Evolutionary conservation across 495 filamentous ascomycete genomes (phyloP).

Genomic region (Neurospora sp.): DNA sequence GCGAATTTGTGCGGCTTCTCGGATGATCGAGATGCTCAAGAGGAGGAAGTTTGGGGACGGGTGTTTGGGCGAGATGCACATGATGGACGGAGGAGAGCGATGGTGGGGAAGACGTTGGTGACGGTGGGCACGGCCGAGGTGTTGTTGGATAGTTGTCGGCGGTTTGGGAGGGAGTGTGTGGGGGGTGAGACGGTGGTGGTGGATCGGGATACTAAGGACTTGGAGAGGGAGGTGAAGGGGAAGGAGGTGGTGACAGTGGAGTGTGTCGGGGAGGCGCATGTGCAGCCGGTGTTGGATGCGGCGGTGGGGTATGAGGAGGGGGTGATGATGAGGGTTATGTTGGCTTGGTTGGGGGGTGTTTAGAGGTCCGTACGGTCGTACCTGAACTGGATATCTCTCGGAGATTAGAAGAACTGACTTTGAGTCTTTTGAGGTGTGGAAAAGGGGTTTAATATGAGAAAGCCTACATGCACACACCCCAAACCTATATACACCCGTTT

Average conservation of each 20-base stretch:
- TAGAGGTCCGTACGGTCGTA: not conserved
- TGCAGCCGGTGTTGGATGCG: conserved; percentile 10
- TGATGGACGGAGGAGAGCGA: not conserved
- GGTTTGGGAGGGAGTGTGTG: conserved; percentile 3
- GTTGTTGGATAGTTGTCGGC: conserved; percentile 10
- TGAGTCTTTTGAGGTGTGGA: too few relatives aligned
- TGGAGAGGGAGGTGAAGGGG: not conserved
- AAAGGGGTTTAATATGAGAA: too few relatives aligned
- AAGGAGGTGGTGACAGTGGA: conserved; percentile 6
- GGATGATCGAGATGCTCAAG: not conserved
- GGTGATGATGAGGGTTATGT: conserved; percentile 3
- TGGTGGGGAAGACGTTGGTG: conserved; percentile 10
- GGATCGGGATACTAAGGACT: not conserved
- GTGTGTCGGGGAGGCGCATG: conserved; percentile 13
- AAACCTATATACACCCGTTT: too few relatives aligned
- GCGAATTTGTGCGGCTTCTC: conserved; percentile 4
- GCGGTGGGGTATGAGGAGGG: conserved; percentile 10
- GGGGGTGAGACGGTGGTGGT: not conserved
- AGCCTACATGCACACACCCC: too few relatives aligned
- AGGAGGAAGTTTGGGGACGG: conserved; percentile 3
- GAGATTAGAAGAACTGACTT: too few relatives aligned
- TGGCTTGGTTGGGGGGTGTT: conserved; percentile 7
- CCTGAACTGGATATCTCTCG: too few relatives aligned
- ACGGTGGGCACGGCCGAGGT: conserved; percentile 11
- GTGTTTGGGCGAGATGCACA: conserved; percentile 2